Conservation (phyloP, 176 grass and related monocot genomes). For the Avena atlantica region DNA sequence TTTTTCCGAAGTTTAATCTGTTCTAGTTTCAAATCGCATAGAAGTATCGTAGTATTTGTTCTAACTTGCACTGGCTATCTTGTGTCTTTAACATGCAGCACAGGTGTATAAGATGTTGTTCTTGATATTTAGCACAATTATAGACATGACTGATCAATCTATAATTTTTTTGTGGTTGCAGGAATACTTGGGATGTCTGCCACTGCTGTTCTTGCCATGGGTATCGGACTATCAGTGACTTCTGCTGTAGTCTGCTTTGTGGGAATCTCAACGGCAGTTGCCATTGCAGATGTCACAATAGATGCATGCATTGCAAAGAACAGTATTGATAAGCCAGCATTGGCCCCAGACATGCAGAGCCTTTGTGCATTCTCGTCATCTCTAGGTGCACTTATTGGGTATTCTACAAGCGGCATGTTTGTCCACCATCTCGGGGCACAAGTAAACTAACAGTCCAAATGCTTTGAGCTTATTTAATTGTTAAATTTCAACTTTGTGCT, state of each 20-base stretch:
- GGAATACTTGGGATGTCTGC: constrained; percentile 64
- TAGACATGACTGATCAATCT: constrained; percentile 18
- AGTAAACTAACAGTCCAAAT: constrained; percentile 40
- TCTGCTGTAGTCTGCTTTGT: constrained; percentile 73
- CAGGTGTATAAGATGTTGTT: background rate
- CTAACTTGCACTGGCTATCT: background rate
- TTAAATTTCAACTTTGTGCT: constrained; percentile 35
- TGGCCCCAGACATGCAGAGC: constrained; percentile 92
- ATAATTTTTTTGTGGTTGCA: constrained; percentile 26
- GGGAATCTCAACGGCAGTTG: constrained; percentile 69
- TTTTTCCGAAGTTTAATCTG: background rate
- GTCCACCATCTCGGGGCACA: constrained; percentile 80
- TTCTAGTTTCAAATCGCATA: background rate
- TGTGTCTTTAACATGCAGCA: constrained; percentile 1
- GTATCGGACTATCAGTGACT: constrained; percentile 52
- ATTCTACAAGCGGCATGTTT: constrained; percentile 78
- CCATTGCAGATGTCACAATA: constrained; percentile 87
- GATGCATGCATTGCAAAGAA: constrained; percentile 95
- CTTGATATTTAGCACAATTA: constrained; percentile 24
- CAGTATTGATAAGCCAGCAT: constrained; percentile 77
- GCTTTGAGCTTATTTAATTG: background rate
- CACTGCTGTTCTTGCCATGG: constrained; percentile 51
- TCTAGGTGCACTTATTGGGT: constrained; percentile 78
- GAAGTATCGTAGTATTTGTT: constrained; percentile 9
- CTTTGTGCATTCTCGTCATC: constrained; percentile 79